Conservation (phyloP, 495 filamentous ascomycete species). For the Neurospora sp. region DNA sequence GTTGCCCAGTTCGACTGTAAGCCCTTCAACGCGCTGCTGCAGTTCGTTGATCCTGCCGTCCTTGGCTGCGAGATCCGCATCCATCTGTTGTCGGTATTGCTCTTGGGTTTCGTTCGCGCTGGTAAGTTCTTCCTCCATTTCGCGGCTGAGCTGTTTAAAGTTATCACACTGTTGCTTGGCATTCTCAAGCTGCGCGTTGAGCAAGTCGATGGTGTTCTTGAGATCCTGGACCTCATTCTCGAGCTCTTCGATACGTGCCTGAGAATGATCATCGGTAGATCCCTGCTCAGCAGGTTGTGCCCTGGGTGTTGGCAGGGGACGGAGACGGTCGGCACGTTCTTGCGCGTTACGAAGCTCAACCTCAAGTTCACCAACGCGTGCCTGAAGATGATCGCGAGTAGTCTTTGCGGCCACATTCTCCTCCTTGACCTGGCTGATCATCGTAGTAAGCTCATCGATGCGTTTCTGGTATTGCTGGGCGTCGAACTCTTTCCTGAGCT, state of each 20-base stretch:
- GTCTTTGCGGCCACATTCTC: conserved; percentile 76
- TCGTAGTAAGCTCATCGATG: conserved; percentile 81
- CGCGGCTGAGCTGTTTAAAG: conserved; percentile 80
- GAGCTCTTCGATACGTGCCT: conserved; percentile 75
- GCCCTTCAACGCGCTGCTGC: conserved; percentile 69
- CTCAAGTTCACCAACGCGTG: conserved; percentile 75
- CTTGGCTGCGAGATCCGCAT: conserved; percentile 60
- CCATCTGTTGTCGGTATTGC: conserved; percentile 77
- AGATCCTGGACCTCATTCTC: conserved; percentile 73
- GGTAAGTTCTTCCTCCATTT: conserved; percentile 78
- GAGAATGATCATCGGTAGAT: conserved; percentile 35
- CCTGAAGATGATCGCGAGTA: conserved; percentile 75
- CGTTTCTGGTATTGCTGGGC: conserved; percentile 72
- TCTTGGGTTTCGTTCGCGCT: conserved; percentile 71
- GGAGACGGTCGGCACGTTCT: conserved; percentile 69
- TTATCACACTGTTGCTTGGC: conserved; percentile 71
- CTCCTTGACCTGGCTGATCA: conserved; percentile 66
- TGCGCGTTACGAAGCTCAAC: conserved; percentile 81
- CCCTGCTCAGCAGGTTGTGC: conserved; percentile 35
- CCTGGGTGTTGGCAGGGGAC: conserved; percentile 56
- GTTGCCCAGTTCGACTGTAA: conserved; percentile 65
- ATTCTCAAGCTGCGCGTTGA: conserved; percentile 64
- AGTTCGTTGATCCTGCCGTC: conserved; percentile 67
- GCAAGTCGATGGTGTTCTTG: conserved; percentile 68
- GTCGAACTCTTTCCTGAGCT: conserved; percentile 79